Percentiles rank a stretch among this genome's conserved stretches.
Conservation (phyloP, 177 flowering plant species). For the Vitis hybrid region DNA sequence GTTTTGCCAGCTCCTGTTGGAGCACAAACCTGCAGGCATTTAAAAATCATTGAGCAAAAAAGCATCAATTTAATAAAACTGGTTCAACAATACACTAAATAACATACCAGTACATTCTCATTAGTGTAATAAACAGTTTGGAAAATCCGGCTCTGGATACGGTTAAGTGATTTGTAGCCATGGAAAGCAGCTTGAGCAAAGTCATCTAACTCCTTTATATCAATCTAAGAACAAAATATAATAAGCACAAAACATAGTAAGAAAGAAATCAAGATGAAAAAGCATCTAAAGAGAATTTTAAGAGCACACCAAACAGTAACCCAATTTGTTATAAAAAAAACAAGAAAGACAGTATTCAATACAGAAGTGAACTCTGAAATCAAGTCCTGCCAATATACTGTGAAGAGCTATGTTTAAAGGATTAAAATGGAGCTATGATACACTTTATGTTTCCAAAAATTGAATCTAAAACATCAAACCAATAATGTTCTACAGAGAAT, state of each 20-base stretch:
- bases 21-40: slow-evolving; percentile 85
- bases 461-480: no score
- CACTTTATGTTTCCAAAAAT: no score
- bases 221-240: slow-evolving; percentile 60
- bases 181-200: slow-evolving; percentile 98
- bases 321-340: not conserved
- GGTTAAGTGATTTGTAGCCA: slow-evolving; percentile 89
- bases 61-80: not conserved
- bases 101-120: slow-evolving; percentile 82
- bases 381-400: not conserved
- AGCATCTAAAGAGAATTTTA: not conserved
- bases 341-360: not conserved
- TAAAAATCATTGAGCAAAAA: not conserved
- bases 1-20: slow-evolving; percentile 99
- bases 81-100: slow-evolving; percentile 6
- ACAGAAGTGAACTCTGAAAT: not conserved
- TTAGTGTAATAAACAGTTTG: slow-evolving; percentile 82
- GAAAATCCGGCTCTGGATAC: slow-evolving; percentile 92
- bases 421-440: no score
- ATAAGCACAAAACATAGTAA: not conserved
- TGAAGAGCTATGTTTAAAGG: not conserved
- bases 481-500: no score
- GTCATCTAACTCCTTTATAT: slow-evolving; percentile 90
- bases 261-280: slow-evolving; percentile 13
- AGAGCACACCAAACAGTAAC: not conserved